Conservation (phyloP, 2,329 filamentous ascomycete genomes). For the Sclerotiophoma versabilis region DNA sequence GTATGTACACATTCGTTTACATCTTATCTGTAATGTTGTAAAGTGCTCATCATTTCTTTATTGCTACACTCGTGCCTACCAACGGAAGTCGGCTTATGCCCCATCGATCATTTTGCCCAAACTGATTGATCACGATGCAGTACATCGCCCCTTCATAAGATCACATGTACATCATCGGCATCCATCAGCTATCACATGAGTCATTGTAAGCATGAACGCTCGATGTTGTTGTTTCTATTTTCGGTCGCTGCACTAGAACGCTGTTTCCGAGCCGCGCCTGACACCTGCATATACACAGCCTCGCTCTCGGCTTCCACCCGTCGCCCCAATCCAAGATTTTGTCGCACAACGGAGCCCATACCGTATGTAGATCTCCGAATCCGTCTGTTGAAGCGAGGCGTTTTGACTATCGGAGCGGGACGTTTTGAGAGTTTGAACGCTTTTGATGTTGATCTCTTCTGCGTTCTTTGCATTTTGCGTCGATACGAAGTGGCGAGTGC, state of each 20-base stretch:
- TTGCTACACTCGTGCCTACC: neutral
- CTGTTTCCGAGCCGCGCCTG: conserved; percentile 25
- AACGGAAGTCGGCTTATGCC: neutral
- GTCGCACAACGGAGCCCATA: conserved; percentile 9
- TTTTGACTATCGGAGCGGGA: neutral
- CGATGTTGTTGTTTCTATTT: conserved; percentile 21
- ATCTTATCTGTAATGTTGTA: no score
- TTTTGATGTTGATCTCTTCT: neutral
- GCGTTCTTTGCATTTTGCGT: neutral
- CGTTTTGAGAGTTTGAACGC: neutral
- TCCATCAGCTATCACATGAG: neutral
- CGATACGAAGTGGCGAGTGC: conserved; percentile 9
- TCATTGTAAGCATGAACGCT: neutral
- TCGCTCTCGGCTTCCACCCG: conserved; percentile 18
- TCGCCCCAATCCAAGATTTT: conserved; percentile 5
- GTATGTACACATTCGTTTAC: no score
- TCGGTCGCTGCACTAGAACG: conserved; percentile 9
- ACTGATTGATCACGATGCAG: neutral
- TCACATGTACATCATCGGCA: neutral
- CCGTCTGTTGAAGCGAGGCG: neutral
- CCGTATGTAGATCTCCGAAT: conserved; percentile 20
- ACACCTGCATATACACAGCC: conserved; percentile 28
- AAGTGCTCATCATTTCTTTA: no score
- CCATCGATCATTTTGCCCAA: neutral
- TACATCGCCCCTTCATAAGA: neutral